Percentiles rank a stretch among this genome's conserved stretches.
Conservation (phyloP, 2,329 filamentous ascomycete genomes). For the Nemania sp. region DNA sequence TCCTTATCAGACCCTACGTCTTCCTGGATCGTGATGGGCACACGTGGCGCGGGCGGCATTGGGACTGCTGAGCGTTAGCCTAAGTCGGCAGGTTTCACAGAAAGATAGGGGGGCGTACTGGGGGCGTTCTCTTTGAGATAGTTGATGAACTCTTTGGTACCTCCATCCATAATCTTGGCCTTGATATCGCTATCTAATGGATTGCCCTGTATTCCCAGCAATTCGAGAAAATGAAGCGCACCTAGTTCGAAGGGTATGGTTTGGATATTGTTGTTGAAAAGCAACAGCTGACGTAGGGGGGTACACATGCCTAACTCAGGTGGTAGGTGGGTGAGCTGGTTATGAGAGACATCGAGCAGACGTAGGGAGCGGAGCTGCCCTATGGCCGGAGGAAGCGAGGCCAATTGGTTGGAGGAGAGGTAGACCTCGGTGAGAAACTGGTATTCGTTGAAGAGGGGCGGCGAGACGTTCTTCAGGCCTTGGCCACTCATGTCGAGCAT, state of each 20-base stretch:
- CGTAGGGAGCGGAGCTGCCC: slow-evolving; percentile 81
- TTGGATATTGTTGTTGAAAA: slow-evolving; percentile 89
- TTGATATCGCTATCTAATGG: slow-evolving; percentile 77
- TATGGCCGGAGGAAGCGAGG: slow-evolving; percentile 76
- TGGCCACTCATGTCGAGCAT: slow-evolving; percentile 96
- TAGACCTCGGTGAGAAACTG: slow-evolving; percentile 90
- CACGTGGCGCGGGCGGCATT: slow-evolving; percentile 74
- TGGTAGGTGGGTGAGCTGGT: slow-evolving; percentile 80
- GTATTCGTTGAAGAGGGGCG: slow-evolving; percentile 78
- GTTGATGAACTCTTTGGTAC: slow-evolving; percentile 82
- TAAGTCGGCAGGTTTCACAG: neutral
- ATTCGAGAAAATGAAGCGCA: slow-evolving; percentile 83
- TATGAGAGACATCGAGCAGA: slow-evolving; percentile 86
- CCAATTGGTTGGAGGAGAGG: slow-evolving; percentile 89
- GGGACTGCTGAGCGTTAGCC: slow-evolving; percentile 61
- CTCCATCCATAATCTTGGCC: slow-evolving; percentile 82
- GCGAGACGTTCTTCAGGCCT: slow-evolving; percentile 80
- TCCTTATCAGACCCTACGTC: slow-evolving; percentile 64
- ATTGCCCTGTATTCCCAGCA: slow-evolving; percentile 91
- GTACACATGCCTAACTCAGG: slow-evolving; percentile 97
- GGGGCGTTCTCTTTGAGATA: slow-evolving; percentile 83
- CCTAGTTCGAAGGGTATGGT: slow-evolving; percentile 85
- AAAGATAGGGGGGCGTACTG: slow-evolving; percentile 59
- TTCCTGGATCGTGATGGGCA: slow-evolving; percentile 77
- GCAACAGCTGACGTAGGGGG: slow-evolving; percentile 79